Evolutionary conservation across 116 monocot genomes (phyloP).

Genomic region (Phalaenopsis hybrid): DNA sequence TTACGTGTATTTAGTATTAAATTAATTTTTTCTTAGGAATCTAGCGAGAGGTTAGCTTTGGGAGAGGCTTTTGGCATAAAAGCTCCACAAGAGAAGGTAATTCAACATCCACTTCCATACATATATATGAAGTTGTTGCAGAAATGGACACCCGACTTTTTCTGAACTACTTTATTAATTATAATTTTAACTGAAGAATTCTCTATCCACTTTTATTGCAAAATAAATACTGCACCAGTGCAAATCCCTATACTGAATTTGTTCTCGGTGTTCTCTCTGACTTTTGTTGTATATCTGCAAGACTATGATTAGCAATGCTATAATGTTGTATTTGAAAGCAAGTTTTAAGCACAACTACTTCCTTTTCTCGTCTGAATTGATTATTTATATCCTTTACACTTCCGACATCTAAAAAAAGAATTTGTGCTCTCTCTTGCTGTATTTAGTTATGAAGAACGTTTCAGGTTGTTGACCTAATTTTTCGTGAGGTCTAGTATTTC

Average conservation of each 20-base stretch:
- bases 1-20: background rate
- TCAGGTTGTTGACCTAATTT: no score
- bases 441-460: no score
- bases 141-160: background rate
- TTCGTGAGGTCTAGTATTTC: no score
- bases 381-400: no score
- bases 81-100: constrained; percentile 69
- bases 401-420: no score
- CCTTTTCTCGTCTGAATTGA: no score
- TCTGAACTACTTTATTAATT: background rate
- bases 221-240: background rate
- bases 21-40: constrained; percentile 51
- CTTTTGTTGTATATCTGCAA: no score
- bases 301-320: no score
- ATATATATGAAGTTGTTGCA: background rate
- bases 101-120: background rate
- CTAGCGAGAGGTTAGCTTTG: constrained; percentile 83
- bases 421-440: no score
- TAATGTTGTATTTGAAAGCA: no score
- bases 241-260: background rate
- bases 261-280: no score
- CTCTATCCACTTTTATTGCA: background rate
- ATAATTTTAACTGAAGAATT: background rate
- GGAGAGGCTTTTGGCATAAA: constrained; percentile 94
- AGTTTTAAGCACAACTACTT: no score